Evolutionary conservation across 495 filamentous ascomycete species (phyloP).

Genomic region (Antarctomyces pellizariae): DNA sequence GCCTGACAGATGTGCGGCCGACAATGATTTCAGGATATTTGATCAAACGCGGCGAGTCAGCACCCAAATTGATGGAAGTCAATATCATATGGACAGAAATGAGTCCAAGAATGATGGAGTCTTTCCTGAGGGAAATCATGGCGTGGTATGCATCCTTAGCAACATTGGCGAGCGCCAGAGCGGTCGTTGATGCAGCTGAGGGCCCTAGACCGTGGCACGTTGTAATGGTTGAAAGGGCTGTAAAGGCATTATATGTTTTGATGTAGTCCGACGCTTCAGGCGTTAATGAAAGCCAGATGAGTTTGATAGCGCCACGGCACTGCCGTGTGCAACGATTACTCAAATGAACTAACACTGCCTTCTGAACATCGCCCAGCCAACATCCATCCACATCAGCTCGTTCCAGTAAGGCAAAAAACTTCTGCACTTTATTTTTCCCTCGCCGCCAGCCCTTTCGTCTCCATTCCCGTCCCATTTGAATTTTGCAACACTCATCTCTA

Average conservation of each 20-base stretch:
- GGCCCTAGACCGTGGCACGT: conserved; percentile 71
- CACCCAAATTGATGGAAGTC: conserved; percentile 32
- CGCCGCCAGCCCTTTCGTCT: no score
- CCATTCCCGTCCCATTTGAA: no score
- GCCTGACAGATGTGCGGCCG: conserved; percentile 36
- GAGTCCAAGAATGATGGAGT: conserved; percentile 28
- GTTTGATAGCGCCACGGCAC: no score
- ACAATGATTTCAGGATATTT: conserved; percentile 51
- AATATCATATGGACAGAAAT: conserved; percentile 37
- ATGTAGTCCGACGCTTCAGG: no score
- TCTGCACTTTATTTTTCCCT: no score
- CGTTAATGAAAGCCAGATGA: no score
- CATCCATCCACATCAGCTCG: no score
- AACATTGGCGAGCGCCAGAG: conserved; percentile 44
- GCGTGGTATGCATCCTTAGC: conserved; percentile 54
- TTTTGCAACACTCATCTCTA: no score
- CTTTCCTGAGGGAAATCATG: conserved; percentile 45
- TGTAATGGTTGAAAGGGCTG: conserved; percentile 47
- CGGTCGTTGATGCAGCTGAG: conserved; percentile 33
- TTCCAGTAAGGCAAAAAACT: no score
- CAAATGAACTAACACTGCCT: no score
- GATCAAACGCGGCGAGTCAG: conserved; percentile 53
- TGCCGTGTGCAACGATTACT: no score
- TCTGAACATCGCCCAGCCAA: no score
- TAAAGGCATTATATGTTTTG: conserved; percentile 28